phyloP scores from a whole-genome alignment of 805 yeast species.

The Cyberlindnera lachancei region DNA sequence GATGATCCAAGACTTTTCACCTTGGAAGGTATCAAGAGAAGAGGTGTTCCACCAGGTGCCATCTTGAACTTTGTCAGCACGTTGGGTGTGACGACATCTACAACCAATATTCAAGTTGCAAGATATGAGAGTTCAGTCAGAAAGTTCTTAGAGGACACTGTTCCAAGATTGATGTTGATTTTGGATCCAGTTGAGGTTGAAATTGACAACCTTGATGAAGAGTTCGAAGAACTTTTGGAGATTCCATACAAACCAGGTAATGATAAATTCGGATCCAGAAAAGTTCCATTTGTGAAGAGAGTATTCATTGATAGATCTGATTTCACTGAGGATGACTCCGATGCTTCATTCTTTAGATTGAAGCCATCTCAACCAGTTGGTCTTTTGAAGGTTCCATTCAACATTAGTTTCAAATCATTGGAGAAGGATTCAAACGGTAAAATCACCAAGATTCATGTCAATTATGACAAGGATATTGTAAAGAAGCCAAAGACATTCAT shows the following conservation, averaged over 20 bases:
- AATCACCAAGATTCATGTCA: constrained; percentile 64
- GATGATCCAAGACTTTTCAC: constrained; percentile 97
- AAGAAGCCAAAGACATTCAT: constrained; percentile 84
- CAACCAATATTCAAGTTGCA: constrained; percentile 82
- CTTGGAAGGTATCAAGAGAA: constrained; percentile 86
- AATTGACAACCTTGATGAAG: constrained; percentile 74
- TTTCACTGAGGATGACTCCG: constrained; percentile 55
- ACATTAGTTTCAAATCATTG: constrained; percentile 60
- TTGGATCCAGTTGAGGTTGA: constrained; percentile 78
- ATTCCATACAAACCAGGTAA: constrained; percentile 90
- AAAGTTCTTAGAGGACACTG: constrained; percentile 76
- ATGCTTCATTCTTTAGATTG: constrained; percentile 79
- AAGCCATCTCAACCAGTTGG: constrained; percentile 96
- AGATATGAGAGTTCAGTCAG: constrained; percentile 90
- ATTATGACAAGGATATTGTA: constrained; percentile 60
- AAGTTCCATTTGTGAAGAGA: constrained; percentile 66
- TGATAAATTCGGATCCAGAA: constrained; percentile 67
- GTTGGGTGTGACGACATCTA: constrained; percentile 92
- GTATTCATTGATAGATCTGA: constrained; percentile 86
- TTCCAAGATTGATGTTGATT: constrained; percentile 93
- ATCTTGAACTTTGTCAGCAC: constrained; percentile 88
- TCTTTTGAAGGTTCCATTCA: constrained; percentile 81
- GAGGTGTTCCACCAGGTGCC: constrained; percentile 99
- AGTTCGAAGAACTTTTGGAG: constrained; percentile 58
- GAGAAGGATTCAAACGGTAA: constrained; percentile 58